phyloP scores from a whole-genome alignment of 2,329 filamentous ascomycete genomes.

The Trichophyton verrucosum region DNA sequence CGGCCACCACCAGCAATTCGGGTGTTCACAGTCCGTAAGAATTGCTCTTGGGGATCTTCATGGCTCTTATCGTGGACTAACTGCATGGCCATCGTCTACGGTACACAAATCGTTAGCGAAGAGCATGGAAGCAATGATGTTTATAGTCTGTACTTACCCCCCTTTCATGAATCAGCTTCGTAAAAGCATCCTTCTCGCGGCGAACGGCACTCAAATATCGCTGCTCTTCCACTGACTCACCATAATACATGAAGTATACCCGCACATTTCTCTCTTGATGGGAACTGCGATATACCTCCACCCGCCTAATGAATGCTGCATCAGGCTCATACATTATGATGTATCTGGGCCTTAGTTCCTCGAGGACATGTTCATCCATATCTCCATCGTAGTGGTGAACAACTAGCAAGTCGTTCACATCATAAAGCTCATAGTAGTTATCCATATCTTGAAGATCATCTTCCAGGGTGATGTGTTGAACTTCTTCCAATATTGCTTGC shows the following conservation, averaged over 20 bases:
- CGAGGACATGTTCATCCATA: constrained; percentile 89
- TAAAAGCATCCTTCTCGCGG: constrained; percentile 94
- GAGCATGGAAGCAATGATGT: not conserved
- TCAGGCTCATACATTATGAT: constrained; percentile 99
- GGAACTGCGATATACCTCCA: constrained; percentile 92
- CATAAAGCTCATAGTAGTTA: constrained; percentile 79
- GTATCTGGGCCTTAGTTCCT: constrained; percentile 84
- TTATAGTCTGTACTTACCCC: constrained; percentile 37
- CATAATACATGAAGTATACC: constrained; percentile 96
- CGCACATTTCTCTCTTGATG: constrained; percentile 79
- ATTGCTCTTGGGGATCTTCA: constrained; percentile 77
- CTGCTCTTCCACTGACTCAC: constrained; percentile 89
- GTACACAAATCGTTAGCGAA: constrained; percentile 13
- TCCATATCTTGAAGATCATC: constrained; percentile 88
- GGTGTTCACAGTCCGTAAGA: constrained; percentile 90
- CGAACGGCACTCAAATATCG: constrained; percentile 78
- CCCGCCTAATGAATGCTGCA: constrained; percentile 79
- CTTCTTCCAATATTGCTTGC: constrained; percentile 56
- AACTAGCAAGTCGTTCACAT: constrained; percentile 78
- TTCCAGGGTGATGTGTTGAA: constrained; percentile 50
- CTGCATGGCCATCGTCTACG: constrained; percentile 67
- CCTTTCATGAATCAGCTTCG: constrained; percentile 85
- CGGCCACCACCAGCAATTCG: constrained; percentile 88
- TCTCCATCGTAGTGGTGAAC: constrained; percentile 92
- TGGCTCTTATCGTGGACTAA: constrained; percentile 60